Evolutionary conservation across 352 stramenopile genomes (phyloP).

Genomic region (Peronospora destructor): DNA sequence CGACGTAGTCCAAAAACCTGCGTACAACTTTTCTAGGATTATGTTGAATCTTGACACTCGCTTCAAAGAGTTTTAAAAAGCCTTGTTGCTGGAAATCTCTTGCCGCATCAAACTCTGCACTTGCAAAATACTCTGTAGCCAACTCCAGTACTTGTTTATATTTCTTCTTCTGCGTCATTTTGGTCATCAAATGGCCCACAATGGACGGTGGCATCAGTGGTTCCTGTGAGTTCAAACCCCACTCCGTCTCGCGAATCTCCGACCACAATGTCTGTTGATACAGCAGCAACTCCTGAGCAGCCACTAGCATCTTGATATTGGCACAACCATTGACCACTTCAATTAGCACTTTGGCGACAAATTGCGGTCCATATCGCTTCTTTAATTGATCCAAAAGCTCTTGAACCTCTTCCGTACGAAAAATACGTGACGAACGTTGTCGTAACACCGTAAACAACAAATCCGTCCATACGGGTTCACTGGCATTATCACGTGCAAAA

Average conservation of each 20-base stretch:
- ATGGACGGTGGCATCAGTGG: slow-evolving; percentile 38
- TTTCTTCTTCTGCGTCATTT: slow-evolving; percentile 34
- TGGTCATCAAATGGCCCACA: slow-evolving; percentile 44
- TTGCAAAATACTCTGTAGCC: slow-evolving; percentile 30
- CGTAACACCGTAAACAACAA: slow-evolving; percentile 69
- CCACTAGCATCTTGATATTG: slow-evolving; percentile 53
- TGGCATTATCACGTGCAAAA: slow-evolving; percentile 45
- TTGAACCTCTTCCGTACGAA: slow-evolving; percentile 27
- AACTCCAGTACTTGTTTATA: slow-evolving; percentile 34
- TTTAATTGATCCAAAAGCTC: slow-evolving; percentile 33
- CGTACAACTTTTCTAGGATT: slow-evolving; percentile 23
- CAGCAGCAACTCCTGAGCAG: slow-evolving; percentile 40
- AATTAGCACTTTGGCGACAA: slow-evolving; percentile 39
- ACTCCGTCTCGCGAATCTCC: slow-evolving; percentile 7
- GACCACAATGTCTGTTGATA: slow-evolving; percentile 37
- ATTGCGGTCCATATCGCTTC: slow-evolving; percentile 30
- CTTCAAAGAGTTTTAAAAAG: slow-evolving; percentile 52
- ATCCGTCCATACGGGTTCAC: slow-evolving; percentile 56
- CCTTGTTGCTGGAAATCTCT: slow-evolving; percentile 52
- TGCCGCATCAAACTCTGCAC: slow-evolving; percentile 22
- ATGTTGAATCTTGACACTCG: slow-evolving; percentile 11
- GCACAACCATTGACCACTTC: slow-evolving; percentile 59
- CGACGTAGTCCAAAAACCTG: slow-evolving; percentile 43
- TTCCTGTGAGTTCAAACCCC: slow-evolving; percentile 2
- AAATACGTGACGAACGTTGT: slow-evolving; percentile 27